Base-by-base conservation (phyloP, 1,284 basidiomycete species). In the Sphagnurus paluster region DNA sequence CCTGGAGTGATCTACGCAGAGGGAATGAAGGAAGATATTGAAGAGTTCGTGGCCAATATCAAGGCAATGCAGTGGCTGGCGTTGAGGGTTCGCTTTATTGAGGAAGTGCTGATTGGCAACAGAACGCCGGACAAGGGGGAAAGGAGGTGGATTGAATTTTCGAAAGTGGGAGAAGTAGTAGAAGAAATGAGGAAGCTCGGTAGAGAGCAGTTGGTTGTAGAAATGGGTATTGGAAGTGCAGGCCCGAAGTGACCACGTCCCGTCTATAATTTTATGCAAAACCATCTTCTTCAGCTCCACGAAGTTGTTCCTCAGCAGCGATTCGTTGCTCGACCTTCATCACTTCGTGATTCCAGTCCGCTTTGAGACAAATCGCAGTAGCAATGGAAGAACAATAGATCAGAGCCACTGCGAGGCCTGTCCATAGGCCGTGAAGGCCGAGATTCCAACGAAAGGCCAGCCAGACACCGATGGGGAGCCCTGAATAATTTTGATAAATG, bases 31-130 rank as follows among this genome's bases (percentile, higher is more conserved):
- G 64, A 69, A 7, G 68, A 76, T 44, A 66, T 90, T 14, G 75
- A 80, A 53, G 80, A 83, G 52, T 88, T 88, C 56, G 76, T 85
- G 2, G 63, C 62, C 13, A 82, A 82, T 46, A 76, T 90, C 42
- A 87, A 83, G 60, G 75, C 72, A 19, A 87, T 88, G 86, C 84
- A 88, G 56, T 90, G 87, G 87, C 70, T 89, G 0, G 86, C 86
- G 9, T 63, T 90, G 50, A 71, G 76, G 35, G 64, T 87, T n/a
- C 62, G 85, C 14, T 81, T 87, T 52, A 56, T 79, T 19, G 50
- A 52, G 16, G 82, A 84, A 51, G 64, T 68, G 6, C 36, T 74
- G 1, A 50, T 46, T 17, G 42, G 29, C 24, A 25, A 34, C n/a
- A 46, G 28, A 5, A 37, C 25, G 3, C 38, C 26, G 3, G 30